Percentiles rank a stretch among this genome's conserved stretches.
These are phyloP conservation scores for Citrus trifoliata DNA, from an alignment of 345 rosid genomes.

Conservation along the genomic window DNA sequence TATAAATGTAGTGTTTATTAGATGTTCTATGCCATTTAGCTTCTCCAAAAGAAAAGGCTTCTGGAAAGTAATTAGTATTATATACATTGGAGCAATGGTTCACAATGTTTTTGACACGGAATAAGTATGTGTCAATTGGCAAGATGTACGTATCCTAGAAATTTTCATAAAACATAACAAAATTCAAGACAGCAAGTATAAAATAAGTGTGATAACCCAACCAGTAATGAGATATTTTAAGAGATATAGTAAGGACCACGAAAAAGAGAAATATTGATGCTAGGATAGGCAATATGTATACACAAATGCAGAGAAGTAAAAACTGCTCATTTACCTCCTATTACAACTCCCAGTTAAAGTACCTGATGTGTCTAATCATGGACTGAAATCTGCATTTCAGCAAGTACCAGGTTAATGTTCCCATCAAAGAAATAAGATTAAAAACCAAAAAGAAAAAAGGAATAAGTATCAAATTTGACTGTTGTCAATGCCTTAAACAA, in stretches of 20 bases:
- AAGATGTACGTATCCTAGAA: not conserved
- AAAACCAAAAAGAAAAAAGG: not conserved
- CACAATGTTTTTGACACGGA: not conserved
- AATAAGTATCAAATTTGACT: not conserved
- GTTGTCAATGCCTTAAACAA: not conserved
- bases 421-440: not conserved
- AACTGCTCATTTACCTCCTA: not conserved
- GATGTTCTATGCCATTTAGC: not conserved
- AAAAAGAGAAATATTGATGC: not conserved
- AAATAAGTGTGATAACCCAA: not conserved
- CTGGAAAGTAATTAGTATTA: not conserved
- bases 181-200: not conserved
- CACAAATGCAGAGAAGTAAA: not conserved
- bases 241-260: not conserved
- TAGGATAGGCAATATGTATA: not conserved
- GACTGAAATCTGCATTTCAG: not conserved
- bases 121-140: not conserved
- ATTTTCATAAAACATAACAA: not conserved
- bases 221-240: not conserved
- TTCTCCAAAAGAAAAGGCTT: not conserved
- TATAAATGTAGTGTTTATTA: not conserved
- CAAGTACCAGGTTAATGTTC: not conserved
- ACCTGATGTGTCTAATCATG: not conserved
- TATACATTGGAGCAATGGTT: not conserved
- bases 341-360: constrained; percentile 1